Evolutionary conservation across 2,329 filamentous ascomycete species (phyloP), one percentile per base, ranked within the genome.

Genomic region (Venturia asperata): DNA sequence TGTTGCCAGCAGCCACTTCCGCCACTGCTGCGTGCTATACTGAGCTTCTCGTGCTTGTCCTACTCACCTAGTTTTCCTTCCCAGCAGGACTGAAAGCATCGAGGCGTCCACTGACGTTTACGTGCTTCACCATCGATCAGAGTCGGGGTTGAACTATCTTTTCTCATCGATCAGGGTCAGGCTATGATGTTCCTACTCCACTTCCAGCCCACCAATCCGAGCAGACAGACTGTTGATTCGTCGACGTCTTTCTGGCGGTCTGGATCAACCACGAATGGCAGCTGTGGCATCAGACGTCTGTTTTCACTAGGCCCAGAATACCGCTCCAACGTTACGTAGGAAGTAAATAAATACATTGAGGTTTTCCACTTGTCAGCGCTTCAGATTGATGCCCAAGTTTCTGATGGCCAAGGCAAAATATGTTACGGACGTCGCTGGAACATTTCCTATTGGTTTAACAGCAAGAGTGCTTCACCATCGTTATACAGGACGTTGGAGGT

Each of bases 91-190:
- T 30, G n/a, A 5, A 27, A 11, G n/a, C 19, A 15, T 55, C 24
- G 9, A 47, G 19, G 45, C 45, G 7, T 34, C 30, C 49, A 55
- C 24, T 55, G 49, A 55, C 17, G 49, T 55, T 11, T 19, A 37
- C 19, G 27, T 37, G 30, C 52, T 37, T 37, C 15, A 56, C 52
- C 52, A 37, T 56, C 52, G 27, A 56, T 19, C 52, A n/a, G n/a
- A n/a, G 27, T 37, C 52, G 34, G 11, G 52, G 52, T 34, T 30
- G 27, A 19, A 34, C 19, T 37, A 27, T 11, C 13, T 19, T 56
- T 56, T 27, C 10, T 19, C 52, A 56, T 56, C 27, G 27, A 19
- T 37, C 52, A 56, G 52, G 52, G 52, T 56, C 52, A 56, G 52
- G 27, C 52, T 56, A 37, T 56, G 19, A 56, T 56, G 52, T 37